Percentiles rank a stretch among this genome's conserved stretches.
Conservation (phyloP, 805 yeast genomes). For the Spencermartinsiella europaea region DNA sequence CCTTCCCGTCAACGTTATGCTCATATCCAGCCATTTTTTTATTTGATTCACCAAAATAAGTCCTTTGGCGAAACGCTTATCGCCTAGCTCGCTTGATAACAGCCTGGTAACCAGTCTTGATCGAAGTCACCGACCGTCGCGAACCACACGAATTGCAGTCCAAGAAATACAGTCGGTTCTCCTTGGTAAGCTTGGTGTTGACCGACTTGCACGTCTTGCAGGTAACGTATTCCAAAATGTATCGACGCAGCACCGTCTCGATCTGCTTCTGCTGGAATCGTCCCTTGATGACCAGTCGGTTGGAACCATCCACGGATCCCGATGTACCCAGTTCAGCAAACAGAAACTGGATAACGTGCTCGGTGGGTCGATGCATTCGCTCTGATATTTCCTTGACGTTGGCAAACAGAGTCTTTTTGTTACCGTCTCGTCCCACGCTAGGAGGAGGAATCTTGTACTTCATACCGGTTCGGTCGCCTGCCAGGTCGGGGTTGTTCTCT, state of each 20-base stretch:
- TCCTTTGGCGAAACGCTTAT: too few relatives aligned
- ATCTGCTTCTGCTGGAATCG: slow-evolving; percentile 96
- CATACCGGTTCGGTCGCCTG: slow-evolving; percentile 89
- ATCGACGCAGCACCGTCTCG: slow-evolving; percentile 93
- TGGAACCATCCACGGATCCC: slow-evolving; percentile 97
- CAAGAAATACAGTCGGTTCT: slow-evolving; percentile 94
- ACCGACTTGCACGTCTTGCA: slow-evolving; percentile 98
- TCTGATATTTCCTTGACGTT: slow-evolving; percentile 93
- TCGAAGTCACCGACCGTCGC: slow-evolving; percentile 91
- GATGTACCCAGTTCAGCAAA: slow-evolving; percentile 99
- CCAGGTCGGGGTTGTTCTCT: slow-evolving; percentile 95
- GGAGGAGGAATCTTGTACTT: slow-evolving; percentile 98
- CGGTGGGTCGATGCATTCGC: slow-evolving; percentile 93
- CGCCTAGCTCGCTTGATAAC: slow-evolving; percentile 31
- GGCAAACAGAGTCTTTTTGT: slow-evolving; percentile 91
- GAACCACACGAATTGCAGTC: slow-evolving; percentile 98
- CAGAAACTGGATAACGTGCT: slow-evolving; percentile 91
- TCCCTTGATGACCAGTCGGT: slow-evolving; percentile 95
- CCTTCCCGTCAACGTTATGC: too few relatives aligned
- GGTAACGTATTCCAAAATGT: slow-evolving; percentile 94
- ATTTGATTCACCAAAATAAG: too few relatives aligned
- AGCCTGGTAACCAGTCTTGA: slow-evolving; percentile 99
- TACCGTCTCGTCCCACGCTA: slow-evolving; percentile 92
- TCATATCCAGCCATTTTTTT: too few relatives aligned
- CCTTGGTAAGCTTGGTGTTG: slow-evolving; percentile 94